Evolutionary conservation across 2,329 filamentous ascomycete genomes (phyloP), one percentile per base, ranked within the genome.

Genomic region (Ceratocystis eucalypticola): DNA sequence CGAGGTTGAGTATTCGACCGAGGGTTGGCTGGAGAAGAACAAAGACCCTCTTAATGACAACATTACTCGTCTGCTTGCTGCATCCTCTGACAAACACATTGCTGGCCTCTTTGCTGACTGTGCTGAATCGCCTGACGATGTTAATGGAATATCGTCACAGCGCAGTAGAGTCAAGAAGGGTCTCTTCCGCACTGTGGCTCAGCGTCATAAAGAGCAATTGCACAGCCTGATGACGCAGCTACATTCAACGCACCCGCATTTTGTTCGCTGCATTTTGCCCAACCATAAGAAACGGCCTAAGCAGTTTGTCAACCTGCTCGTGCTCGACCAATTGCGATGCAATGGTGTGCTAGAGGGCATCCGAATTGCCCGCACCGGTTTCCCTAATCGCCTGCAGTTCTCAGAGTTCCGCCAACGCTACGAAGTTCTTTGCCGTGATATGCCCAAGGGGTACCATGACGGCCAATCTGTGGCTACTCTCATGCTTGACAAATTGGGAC

Each of bases 281-380:
- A 99, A 99, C 73, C 94, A 99, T 79, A 96, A 96, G 77, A 99
- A 99, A 77, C 84, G 87, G 28, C 91, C 94, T 0, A 99, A 99
- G 76, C 88, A 92, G 73, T 91, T 97, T 75, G 89, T 88, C 73
- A 90, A 89, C 2, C 84, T 91, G 1, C 83, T 99, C n/a, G 95
- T 99, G 1, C 82, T 99, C 5, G 94, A 99, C 72, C 95, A 99
- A 74, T 79, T 99, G n/a, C 86, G 94, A 64, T 99, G 94, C 77
- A 99, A 99, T 74, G 94, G 94, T 88, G 94, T 99, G 2, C 81
- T 99, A n/a, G 94, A 99, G 77, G 94, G 94, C 69, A 99, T 99
- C 72, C 85, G 94, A 69, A 99, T 99, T 75, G 94, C 94, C 28
- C 86, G 94, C 59, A 99, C 95, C 4, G 94, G 94, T 28, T 99